These are phyloP conservation scores for Quercus wislizeni DNA, from an alignment of 306 rosid genomes.

Conservation along the genomic window DNA sequence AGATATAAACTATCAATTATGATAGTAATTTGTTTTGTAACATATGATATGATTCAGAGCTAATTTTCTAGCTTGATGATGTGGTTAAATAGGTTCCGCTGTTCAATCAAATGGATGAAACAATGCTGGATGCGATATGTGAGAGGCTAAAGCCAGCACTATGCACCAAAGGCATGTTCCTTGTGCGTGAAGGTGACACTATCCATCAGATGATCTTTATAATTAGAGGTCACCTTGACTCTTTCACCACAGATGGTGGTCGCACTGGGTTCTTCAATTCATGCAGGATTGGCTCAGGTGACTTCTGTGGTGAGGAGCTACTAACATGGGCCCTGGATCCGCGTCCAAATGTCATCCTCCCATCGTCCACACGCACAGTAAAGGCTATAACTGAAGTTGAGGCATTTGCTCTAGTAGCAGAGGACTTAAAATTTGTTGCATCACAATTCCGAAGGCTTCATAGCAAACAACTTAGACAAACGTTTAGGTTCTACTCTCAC, in stretches of 20 bases:
- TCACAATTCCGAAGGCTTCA: constrained; percentile 80
- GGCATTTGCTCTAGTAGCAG: constrained; percentile 89
- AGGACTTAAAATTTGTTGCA: constrained; percentile 90
- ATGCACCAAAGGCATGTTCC: constrained; percentile 72
- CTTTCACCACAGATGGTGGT: constrained; percentile 91
- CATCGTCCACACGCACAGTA: constrained; percentile 83
- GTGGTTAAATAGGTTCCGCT: constrained; percentile 55
- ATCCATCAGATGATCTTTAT: constrained; percentile 90
- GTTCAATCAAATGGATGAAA: constrained; percentile 94
- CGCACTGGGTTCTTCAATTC: constrained; percentile 91
- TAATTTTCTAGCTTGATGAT: too few relatives aligned
- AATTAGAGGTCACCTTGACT: constrained; percentile 88
- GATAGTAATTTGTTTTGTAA: too few relatives aligned
- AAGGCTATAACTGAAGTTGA: constrained; percentile 85
- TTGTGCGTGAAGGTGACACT: constrained; percentile 90
- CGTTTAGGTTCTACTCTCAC: constrained; percentile 80
- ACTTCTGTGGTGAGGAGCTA: constrained; percentile 94
- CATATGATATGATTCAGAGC: too few relatives aligned
- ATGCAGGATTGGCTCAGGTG: constrained; percentile 68
- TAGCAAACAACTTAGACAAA: constrained; percentile 77
- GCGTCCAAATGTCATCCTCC: constrained; percentile 67
- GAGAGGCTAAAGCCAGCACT: constrained; percentile 87
- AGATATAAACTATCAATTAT: too few relatives aligned
- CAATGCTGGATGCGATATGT: constrained; percentile 90
- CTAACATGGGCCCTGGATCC: constrained; percentile 93